A percentile compares a stretch with the other conserved stretches of the same genome.
These are phyloP conservation scores for Kitagawia praeruptora DNA, from an alignment of 129 eudicot genomes.

Conservation along the genomic window DNA sequence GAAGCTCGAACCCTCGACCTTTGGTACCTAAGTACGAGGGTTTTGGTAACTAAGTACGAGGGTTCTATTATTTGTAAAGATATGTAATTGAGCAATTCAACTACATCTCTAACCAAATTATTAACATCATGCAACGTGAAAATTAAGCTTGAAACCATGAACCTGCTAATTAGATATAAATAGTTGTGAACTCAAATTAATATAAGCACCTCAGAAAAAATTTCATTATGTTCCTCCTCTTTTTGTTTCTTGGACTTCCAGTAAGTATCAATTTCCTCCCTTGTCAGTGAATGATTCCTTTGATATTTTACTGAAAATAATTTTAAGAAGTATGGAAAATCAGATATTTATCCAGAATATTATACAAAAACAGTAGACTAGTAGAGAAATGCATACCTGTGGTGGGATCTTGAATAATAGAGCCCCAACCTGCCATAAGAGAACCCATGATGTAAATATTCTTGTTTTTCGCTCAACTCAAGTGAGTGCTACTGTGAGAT, in stretches of 20 bases:
- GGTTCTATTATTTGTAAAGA: not conserved
- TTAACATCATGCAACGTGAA: not conserved
- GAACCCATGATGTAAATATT: conserved; percentile 47
- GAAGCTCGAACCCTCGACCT: too few relatives aligned
- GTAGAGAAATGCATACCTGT: conserved; percentile 20
- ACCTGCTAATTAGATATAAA: not conserved
- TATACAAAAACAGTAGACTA: not conserved
- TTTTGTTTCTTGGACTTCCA: conserved; percentile 51
- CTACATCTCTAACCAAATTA: not conserved
- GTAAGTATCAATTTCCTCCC: conserved; percentile 51
- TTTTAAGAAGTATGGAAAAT: not conserved
- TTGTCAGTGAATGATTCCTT: conserved; percentile 56
- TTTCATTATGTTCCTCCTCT: conserved; percentile 32
- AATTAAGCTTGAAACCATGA: not conserved
- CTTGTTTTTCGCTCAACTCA: not conserved
- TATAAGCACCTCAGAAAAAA: conserved; percentile 31
- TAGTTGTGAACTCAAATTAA: not conserved
- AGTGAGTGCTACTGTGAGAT: not conserved
- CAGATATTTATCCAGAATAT: not conserved
- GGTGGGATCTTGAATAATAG: conserved; percentile 44
- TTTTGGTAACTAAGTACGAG: too few relatives aligned
- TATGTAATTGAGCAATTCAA: not conserved
- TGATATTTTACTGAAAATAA: conserved; percentile 23
- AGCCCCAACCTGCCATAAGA: conserved; percentile 74
- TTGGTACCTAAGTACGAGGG: too few relatives aligned